These are phyloP conservation scores for Sporobolomyces roseus DNA, from an alignment of 768 basidiomycete species.

Conservation along the genomic window DNA sequence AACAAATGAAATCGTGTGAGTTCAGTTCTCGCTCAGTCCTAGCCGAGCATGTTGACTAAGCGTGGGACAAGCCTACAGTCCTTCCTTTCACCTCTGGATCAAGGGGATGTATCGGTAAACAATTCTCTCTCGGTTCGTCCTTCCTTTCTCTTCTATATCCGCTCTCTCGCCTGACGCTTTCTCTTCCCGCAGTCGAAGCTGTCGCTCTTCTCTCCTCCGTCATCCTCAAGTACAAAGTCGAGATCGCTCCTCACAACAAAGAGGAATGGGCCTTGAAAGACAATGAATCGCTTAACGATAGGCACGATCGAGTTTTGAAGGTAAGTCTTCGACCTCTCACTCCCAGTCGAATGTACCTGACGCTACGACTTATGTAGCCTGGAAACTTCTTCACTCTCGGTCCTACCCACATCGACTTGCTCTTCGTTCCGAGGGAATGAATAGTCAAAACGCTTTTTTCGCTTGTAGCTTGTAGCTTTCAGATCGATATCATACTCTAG, in stretches of 20 bases:
- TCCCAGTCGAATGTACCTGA: not conserved
- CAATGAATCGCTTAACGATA: conserved; percentile 15
- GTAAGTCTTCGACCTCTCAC: not conserved
- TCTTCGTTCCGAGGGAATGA: conserved; percentile 1
- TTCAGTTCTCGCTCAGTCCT: not conserved
- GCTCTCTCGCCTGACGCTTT: not conserved
- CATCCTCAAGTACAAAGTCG: conserved; percentile 12
- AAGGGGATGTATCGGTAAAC: conserved; percentile 16
- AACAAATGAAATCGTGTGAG: conserved; percentile 9
- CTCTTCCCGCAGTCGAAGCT: conserved; percentile 14
- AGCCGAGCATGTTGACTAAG: no score
- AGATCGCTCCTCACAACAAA: not conserved
- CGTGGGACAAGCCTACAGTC: not conserved
- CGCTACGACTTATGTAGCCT: not conserved
- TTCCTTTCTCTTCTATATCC: not conserved
- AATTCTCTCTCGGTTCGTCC: conserved; percentile 17
- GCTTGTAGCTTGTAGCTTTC: not conserved
- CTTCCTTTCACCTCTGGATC: conserved; percentile 10
- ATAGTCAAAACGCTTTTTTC: not conserved
- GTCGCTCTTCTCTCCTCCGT: conserved; percentile 16
- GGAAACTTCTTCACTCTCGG: conserved; percentile 1
- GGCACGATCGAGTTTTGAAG: conserved; percentile 21
- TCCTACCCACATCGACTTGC: not conserved
- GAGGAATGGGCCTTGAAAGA: conserved; percentile 8
- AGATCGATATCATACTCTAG: not conserved